Conservation (phyloP, 805 yeast genomes). For the Candida berthetii region DNA sequence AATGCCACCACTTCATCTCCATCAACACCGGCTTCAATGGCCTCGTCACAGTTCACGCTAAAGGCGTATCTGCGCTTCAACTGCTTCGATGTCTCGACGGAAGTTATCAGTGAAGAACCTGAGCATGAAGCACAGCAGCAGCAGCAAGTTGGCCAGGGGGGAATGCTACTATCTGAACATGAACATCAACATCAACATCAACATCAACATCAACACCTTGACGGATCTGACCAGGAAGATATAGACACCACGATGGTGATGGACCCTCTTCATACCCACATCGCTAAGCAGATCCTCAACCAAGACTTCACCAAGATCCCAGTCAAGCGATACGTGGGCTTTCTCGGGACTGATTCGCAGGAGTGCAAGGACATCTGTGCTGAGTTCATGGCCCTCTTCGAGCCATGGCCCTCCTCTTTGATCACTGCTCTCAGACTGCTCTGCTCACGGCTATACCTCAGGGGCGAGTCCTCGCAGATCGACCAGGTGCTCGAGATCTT, state of each 20-base stretch:
- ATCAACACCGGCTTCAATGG: conserved; percentile 2
- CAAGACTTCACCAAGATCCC: conserved; percentile 22
- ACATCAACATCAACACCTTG: not conserved
- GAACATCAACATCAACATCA: no score
- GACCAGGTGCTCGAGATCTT: conserved; percentile 68
- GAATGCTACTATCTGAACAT: no score
- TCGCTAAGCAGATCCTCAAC: conserved; percentile 26
- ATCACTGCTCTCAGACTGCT: conserved; percentile 50
- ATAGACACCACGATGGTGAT: not conserved
- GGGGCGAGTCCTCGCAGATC: conserved; percentile 79
- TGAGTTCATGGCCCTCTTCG: conserved; percentile 31
- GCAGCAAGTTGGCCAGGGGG: no score
- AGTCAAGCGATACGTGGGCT: conserved; percentile 37
- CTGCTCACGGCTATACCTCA: conserved; percentile 62
- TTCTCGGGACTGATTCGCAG: conserved; percentile 26
- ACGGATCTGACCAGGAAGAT: no score
- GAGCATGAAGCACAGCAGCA: no score
- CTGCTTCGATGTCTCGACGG: conserved; percentile 8
- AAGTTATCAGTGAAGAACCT: conserved; percentile 15
- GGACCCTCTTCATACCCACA: not conserved
- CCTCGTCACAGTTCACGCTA: no score
- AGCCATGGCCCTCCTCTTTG: conserved; percentile 43
- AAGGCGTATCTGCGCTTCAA: not conserved
- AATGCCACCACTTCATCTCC: conserved; percentile 2
- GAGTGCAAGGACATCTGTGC: conserved; percentile 22